phyloP scores from a whole-genome alignment of 805 yeast genomes.

The Pichia eremophila region DNA sequence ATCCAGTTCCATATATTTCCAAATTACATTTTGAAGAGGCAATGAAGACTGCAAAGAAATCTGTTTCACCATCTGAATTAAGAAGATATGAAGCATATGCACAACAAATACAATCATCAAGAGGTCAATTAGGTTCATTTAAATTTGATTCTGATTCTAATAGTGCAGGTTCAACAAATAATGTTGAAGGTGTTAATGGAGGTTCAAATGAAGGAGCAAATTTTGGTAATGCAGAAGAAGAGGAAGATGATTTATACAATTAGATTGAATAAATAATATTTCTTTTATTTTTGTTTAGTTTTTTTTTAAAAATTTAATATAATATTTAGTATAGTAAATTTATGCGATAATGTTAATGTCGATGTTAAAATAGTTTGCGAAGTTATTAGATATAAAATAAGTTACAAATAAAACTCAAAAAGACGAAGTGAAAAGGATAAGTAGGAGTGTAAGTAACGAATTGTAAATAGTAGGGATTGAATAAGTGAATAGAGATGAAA shows the following conservation, averaged over 20 bases:
- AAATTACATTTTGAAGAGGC: constrained; percentile 97
- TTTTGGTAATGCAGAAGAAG: constrained; percentile 41
- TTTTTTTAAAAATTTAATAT: too few species aligned
- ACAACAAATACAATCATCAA: constrained; percentile 89
- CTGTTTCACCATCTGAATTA: constrained; percentile 93
- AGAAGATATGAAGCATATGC: constrained; percentile 99
- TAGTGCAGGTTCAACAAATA: constrained; percentile 4
- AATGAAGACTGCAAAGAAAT: constrained; percentile 97
- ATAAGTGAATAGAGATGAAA: background rate
- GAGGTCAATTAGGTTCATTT: constrained; percentile 90
- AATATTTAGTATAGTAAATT: too few species aligned
- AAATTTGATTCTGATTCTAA: constrained; percentile 44
- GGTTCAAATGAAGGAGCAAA: constrained; percentile 32
- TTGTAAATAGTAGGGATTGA: background rate
- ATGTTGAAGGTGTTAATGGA: constrained; percentile 21
- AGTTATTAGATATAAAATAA: too few species aligned
- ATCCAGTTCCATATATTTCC: constrained; percentile 92
- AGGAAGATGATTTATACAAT: constrained; percentile 37
- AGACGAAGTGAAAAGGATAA: background rate
- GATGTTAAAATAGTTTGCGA: too few species aligned
- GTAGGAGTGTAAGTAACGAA: background rate
- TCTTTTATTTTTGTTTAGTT: too few species aligned
- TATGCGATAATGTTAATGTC: too few species aligned
- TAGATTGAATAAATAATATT: constrained; percentile 8
- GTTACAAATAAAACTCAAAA: background rate